Evolutionary conservation across 2,329 filamentous ascomycete genomes (phyloP), one percentile per base, ranked within the genome.

Genomic region (Talaromyces pinophilus): DNA sequence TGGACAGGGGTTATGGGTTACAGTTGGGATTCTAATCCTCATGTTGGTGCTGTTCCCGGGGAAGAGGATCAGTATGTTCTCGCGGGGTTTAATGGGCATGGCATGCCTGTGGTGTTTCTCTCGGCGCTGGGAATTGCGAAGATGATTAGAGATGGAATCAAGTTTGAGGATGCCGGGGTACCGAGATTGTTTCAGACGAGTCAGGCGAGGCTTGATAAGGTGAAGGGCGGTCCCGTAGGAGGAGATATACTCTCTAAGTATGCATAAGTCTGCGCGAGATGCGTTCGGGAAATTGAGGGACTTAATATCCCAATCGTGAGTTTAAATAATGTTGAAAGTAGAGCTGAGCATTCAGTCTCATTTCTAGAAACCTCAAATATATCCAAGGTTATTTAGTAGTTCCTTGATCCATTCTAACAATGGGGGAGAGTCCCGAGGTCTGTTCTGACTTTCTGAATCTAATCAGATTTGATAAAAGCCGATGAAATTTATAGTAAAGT

Each of bases 1-100:
- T 79, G 77, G 77, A 77, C 76, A 11, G 77, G 76, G 6, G 74
- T 63, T 17, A 63, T 63, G 61, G 62, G 62, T 13, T 64, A 64
- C 15, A 22, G 15, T 8, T 64, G 22, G 10, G 62, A 64, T 35
- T 64, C 62, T 7, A 25, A 46, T 40, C 62, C 62, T 25, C 62
- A 64, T 48, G 30, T 64, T 11, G 62, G 62, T 8, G 4, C 22
- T 25, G 13, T 64, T 8, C 62, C 62, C 0, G 28, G n/a, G 17
- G 25, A 38, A 17, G 5, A 19, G 13, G 50, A 7, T n/a, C 62
- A 64, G 38, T 64, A 59, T 46, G 17, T 64, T 11, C 22, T 64
- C 17, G 50, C 50, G 19, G 62, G 62, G 1, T 64, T 64, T 19
- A 64, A 64, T 59, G 62, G 62, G 2, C 62, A 64, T 48, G 62